phyloP scores from a whole-genome alignment of 345 rosid species.

The Citrus reticulata region DNA sequence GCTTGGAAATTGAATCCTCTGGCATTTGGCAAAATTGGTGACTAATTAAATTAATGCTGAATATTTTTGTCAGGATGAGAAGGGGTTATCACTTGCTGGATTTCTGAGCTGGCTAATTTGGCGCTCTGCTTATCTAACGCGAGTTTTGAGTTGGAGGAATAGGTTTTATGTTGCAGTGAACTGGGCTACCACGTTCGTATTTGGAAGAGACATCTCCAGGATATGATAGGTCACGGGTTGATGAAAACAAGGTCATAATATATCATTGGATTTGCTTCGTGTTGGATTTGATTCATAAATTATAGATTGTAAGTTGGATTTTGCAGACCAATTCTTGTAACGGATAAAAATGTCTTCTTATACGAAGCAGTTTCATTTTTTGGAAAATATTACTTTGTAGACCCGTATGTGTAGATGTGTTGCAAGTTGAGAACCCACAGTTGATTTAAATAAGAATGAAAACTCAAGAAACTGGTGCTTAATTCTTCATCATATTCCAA shows the following conservation, averaged over 20 bases:
- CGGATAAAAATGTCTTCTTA: background rate
- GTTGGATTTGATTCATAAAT: background rate
- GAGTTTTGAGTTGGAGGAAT: conserved; percentile 79
- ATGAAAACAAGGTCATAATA: background rate
- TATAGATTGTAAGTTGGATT: background rate
- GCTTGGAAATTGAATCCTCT: background rate
- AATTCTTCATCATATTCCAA: background rate
- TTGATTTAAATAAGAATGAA: background rate
- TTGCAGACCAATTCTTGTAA: background rate
- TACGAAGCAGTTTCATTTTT: background rate
- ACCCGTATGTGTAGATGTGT: too few species aligned
- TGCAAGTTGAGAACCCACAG: background rate
- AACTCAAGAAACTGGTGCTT: background rate
- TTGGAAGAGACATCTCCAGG: conserved; percentile 67
- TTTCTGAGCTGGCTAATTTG: conserved; percentile 58
- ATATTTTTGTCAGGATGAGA: conserved; percentile 35
- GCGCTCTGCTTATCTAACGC: conserved; percentile 71
- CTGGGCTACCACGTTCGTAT: conserved; percentile 75
- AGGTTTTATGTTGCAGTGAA: conserved; percentile 65
- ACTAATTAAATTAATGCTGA: too few species aligned
- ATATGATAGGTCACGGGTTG: conserved; percentile 32
- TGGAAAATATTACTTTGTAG: background rate
- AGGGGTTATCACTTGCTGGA: conserved; percentile 58
- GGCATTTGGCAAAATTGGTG: background rate
- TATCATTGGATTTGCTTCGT: background rate